These are phyloP conservation scores for Penicillium vulpinum DNA, from an alignment of 2,329 filamentous ascomycete species.

Conservation along the genomic window DNA sequence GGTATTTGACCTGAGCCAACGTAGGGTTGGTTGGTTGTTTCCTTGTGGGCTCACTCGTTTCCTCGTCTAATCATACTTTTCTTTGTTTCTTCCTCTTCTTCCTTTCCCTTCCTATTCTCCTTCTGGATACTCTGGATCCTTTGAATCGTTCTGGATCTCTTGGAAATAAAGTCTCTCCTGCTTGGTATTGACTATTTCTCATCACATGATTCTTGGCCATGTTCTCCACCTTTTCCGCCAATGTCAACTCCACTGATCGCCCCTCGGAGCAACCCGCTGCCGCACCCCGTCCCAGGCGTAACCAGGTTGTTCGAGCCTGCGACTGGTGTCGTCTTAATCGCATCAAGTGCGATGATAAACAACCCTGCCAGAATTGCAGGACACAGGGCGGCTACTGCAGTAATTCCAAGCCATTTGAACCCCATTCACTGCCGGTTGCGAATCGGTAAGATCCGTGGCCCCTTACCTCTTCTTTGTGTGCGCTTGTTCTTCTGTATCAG, in stretches of 20 bases:
- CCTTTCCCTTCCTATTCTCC: too few relatives aligned
- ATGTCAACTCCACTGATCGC: neutral
- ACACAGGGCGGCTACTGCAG: conserved; percentile 22
- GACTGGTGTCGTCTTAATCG: conserved; percentile 30
- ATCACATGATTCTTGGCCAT: neutral
- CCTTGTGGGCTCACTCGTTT: too few relatives aligned
- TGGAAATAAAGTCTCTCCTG: too few relatives aligned
- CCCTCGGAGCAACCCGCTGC: neutral
- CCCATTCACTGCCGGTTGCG: conserved; percentile 1
- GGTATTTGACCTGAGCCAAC: too few relatives aligned
- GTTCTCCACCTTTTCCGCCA: conserved; percentile 8
- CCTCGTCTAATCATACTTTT: too few relatives aligned
- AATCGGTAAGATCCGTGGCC: too few relatives aligned
- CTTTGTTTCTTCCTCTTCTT: too few relatives aligned
- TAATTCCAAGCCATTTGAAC: conserved; percentile 10
- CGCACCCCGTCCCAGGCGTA: conserved; percentile 6
- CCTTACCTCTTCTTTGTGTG: too few relatives aligned
- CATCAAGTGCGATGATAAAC: conserved; percentile 27
- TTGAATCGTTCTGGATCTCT: too few relatives aligned
- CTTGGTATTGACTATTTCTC: neutral
- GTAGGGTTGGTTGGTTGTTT: too few relatives aligned
- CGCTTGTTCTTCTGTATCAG: too few relatives aligned
- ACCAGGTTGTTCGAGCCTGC: conserved; percentile 25
- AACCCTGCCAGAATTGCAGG: conserved; percentile 21
- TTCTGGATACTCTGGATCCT: too few relatives aligned